Conservation (phyloP, 108 stramenopile species). For the Cyclotella baltica region DNA sequence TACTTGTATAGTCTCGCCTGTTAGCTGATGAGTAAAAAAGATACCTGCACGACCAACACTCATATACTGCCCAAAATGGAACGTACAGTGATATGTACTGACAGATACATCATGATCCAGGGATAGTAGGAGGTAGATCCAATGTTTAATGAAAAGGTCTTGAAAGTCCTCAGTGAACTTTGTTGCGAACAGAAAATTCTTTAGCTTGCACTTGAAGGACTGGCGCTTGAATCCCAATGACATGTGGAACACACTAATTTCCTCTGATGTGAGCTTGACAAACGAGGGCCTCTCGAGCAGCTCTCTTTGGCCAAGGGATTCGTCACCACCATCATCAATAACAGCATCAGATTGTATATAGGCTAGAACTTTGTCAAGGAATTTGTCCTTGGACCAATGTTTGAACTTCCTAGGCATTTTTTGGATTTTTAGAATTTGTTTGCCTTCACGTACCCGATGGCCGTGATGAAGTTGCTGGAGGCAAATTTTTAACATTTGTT, state of each 20-base stretch:
- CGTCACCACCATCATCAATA: background rate
- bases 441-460: background rate
- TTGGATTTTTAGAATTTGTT: background rate
- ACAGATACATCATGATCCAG: background rate
- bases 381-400: background rate
- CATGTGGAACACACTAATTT: background rate
- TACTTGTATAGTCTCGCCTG: background rate
- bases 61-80: background rate
- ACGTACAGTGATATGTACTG: background rate
- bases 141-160: background rate
- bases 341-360: background rate
- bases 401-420: too few relatives aligned
- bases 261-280: background rate
- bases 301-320: background rate
- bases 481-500: background rate
- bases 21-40: background rate
- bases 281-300: background rate
- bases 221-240: background rate
- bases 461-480: background rate
- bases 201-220: background rate
- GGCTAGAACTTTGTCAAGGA: background rate
- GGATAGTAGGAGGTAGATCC: slow-evolving; percentile 3
- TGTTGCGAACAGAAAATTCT: background rate
- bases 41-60: background rate
- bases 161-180: background rate